Conservation (phyloP, 805 yeast species). For the Vanderwaltozyma verrucispora region DNA sequence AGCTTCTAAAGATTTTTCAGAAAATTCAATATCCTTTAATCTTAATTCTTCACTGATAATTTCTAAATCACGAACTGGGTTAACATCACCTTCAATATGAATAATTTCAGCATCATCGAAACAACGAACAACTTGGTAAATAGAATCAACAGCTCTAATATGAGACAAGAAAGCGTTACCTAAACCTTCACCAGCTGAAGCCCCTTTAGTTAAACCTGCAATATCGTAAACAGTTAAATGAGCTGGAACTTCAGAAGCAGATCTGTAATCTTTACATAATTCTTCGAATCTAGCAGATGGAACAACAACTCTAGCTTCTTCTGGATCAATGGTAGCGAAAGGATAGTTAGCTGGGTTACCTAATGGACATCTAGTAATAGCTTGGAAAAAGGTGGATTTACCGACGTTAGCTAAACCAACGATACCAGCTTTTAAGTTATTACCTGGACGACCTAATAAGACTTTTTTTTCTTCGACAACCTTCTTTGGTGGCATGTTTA, state of each 20-base stretch:
- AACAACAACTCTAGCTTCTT: slow-evolving; percentile 91
- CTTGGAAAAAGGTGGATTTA: slow-evolving; percentile 72
- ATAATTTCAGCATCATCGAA: slow-evolving; percentile 97
- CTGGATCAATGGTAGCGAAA: slow-evolving; percentile 89
- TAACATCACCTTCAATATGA: slow-evolving; percentile 93
- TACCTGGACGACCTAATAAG: slow-evolving; percentile 76
- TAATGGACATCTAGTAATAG: slow-evolving; percentile 60
- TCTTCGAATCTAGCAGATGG: slow-evolving; percentile 83
- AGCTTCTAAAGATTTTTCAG: slow-evolving; percentile 70
- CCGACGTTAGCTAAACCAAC: slow-evolving; percentile 80
- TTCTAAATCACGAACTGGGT: slow-evolving; percentile 90
- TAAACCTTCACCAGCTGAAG: slow-evolving; percentile 92
- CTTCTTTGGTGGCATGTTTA: slow-evolving; percentile 31
- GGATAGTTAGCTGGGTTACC: slow-evolving; percentile 74
- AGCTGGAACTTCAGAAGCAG: slow-evolving; percentile 85
- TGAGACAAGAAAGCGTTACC: slow-evolving; percentile 96
- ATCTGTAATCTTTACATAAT: slow-evolving; percentile 62
- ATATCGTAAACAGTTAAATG: slow-evolving; percentile 89
- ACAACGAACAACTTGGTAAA: slow-evolving; percentile 95
- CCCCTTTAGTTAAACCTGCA: slow-evolving; percentile 97
- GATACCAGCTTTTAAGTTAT: slow-evolving; percentile 46
- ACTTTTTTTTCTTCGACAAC: slow-evolving; percentile 49
- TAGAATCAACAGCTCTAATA: slow-evolving; percentile 95
- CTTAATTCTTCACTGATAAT: slow-evolving; percentile 87
- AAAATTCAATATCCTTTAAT: slow-evolving; percentile 93